Base-by-base conservation (phyloP, 176 grass and related monocot species). In the Juncus inflexus region DNA sequence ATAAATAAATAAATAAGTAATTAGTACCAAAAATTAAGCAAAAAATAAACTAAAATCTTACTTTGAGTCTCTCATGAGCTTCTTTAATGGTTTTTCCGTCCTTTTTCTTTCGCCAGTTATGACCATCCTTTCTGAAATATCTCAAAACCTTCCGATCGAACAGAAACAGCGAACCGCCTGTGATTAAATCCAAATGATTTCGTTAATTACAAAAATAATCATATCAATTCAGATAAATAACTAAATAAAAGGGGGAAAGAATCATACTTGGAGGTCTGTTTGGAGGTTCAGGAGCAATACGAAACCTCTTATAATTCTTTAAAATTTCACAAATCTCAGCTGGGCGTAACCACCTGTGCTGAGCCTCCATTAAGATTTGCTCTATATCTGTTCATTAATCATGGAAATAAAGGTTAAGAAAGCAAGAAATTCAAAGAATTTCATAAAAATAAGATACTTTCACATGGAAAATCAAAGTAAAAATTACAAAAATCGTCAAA, bases 241-340 rank as follows among this genome's bases (percentile, higher is more conserved):
- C 4, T 47, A 6, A 47, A 47, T 47, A 9, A 47, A 19, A 68
- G 11, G 50, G 66, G 12, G 60, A 37, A 13, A 52, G 75, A 65
- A 9, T 69, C 77, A 66, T 92, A 99, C 94, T 99, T 80, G 69
- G 58, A 82, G 94, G 94, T 72, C 51, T 84, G 73, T 86, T 92
- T 70, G 94, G 89, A 40, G 94, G 80, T 67, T 99, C 94, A 19
- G 94, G 76, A 15, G 94, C 72, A 73, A 99, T 92, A 14, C 40
- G 75, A 40, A 99, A 99, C 47, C 81, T 86, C 55, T 37, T 86
- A 76, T 92, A 80, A 36, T 99, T 99, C 68, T 84, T 82, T 15
- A 99, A 83, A 81, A 99, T 99, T 80, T 99, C 94, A 63, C 88
- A 92, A 60, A 99, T 92, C 72, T 99, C 94, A 42, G 94, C 73